Percentiles rank a stretch among this genome's conserved stretches.
Evolutionary conservation across 768 basidiomycete species (phyloP).

Genomic region (Lactarius psammicola): DNA sequence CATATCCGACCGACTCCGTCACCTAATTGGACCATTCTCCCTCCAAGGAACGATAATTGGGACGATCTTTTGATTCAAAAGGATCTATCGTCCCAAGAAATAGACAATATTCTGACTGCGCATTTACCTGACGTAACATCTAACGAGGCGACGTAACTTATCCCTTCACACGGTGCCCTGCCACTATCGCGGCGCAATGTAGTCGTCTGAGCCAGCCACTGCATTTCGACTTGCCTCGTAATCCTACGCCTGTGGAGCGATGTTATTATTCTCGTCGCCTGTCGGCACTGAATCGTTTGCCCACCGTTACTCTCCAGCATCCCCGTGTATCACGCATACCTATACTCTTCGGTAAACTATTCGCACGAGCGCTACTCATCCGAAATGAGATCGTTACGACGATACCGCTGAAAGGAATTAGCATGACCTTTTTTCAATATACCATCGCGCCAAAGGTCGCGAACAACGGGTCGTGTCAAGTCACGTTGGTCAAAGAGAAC

Average conservation of each 20-base stretch:
- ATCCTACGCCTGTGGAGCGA: not conserved
- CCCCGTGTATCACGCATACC: not conserved
- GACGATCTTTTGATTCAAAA: conserved; percentile 10
- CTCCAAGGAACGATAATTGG: conserved; percentile 12
- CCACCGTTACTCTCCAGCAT: not conserved
- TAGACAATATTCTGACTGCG: conserved; percentile 8
- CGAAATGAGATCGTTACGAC: not conserved
- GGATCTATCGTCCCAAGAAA: not conserved
- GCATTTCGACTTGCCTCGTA: not conserved
- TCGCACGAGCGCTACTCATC: not conserved
- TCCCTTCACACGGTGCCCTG: not conserved
- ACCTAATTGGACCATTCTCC: conserved; percentile 58
- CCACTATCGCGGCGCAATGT: not conserved
- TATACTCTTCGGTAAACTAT: not conserved
- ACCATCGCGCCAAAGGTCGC: not conserved
- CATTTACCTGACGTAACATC: conserved; percentile 12
- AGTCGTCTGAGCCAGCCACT: not conserved
- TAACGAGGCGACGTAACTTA: not conserved
- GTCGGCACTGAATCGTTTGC: not conserved
- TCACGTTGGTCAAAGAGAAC: not conserved
- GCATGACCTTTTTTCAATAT: not conserved
- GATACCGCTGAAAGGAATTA: not conserved
- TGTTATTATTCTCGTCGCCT: not conserved
- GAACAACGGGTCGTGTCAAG: not conserved
- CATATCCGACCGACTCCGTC: conserved; percentile 75